Evolutionary conservation across 1,284 basidiomycete genomes (phyloP).

Genomic region (Sporisorium reilianum): DNA sequence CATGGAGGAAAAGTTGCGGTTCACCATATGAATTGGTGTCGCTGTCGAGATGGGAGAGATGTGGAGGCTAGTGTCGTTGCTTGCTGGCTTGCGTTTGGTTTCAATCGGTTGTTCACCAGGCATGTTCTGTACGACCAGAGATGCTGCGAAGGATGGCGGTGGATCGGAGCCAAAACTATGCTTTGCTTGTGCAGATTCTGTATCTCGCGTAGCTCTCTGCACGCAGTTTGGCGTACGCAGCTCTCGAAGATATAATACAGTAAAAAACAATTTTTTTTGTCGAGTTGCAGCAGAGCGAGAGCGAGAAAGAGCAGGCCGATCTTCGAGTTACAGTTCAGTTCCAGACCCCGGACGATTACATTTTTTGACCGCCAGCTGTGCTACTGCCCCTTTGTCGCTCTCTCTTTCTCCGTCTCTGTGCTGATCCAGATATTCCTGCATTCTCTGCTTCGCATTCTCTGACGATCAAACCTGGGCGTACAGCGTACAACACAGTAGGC

Average conservation of each 20-base stretch:
- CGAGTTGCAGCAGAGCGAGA: too few relatives aligned
- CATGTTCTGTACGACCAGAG: too few relatives aligned
- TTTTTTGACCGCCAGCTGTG: too few relatives aligned
- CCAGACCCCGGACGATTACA: constrained; percentile 29
- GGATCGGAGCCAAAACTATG: too few relatives aligned
- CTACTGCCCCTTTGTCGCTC: background rate
- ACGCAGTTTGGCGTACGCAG: background rate
- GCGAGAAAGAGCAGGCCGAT: constrained; percentile 15
- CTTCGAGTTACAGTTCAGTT: constrained; percentile 33
- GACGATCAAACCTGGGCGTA: constrained; percentile 2
- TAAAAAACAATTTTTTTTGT: background rate
- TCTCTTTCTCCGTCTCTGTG: background rate
- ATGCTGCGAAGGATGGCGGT: too few relatives aligned
- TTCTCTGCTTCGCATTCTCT: background rate
- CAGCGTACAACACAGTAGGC: background rate
- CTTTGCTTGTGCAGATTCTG: too few relatives aligned
- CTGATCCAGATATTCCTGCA: background rate
- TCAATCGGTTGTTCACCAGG: too few relatives aligned
- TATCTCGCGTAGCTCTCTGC: too few relatives aligned
- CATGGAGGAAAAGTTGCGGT: background rate
- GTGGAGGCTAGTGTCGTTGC: too few relatives aligned
- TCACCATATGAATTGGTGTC: too few relatives aligned
- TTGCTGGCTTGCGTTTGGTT: too few relatives aligned
- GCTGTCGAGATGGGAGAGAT: too few relatives aligned
- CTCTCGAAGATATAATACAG: background rate